Evolutionary conservation across 2,329 filamentous ascomycete species (phyloP), one percentile per base, ranked within the genome.

Genomic region (Clonostachys rhizophaga): DNA sequence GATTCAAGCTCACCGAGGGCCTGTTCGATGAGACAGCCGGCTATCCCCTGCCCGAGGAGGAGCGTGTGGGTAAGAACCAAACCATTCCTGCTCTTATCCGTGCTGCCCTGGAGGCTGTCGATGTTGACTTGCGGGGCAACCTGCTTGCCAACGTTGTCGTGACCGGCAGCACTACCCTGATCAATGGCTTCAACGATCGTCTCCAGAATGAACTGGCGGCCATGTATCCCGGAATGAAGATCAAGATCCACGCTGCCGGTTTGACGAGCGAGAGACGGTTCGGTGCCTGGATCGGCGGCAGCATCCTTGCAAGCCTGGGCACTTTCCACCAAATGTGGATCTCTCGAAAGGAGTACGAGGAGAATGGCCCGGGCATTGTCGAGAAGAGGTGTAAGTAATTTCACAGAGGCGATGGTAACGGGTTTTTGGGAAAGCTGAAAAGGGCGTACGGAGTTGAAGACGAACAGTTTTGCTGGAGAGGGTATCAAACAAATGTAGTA

Each of bases 261-360:
- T 83, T 92, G 58, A 88, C 88, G 1, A 88, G 86, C 36, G 95
- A 99, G 76, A 76, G 95, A 46, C 87, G 91, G 54, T 97, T 95
- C 66, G 91, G 89, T 18, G 85, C 89, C 44, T 99, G 94, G 92
- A 91, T 99, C 55, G 94, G 95, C 42, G 94, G 94, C 42, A 96
- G 91, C 68, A 96, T 99, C 57, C 74, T 99, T 55, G 91, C 89
- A 7, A 96, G 91, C 67, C 68, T 99, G 70, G 95, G 95, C 10
- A 96, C 91, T 13, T 99, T 99, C 71, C 94, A 99, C 72, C 94
- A 99, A 74, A 92, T 99, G 87, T 99, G 94, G 94, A 95, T 99
- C 58, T 92, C 87, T 20, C 89, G 84, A 68, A 95, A 96, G 75
- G 94, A 99, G 73, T 97, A 96, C 59, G 91, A 96, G 54, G 95